Conservation (phyloP, 768 basidiomycete species). For the Suillus fuscotomentosus region DNA sequence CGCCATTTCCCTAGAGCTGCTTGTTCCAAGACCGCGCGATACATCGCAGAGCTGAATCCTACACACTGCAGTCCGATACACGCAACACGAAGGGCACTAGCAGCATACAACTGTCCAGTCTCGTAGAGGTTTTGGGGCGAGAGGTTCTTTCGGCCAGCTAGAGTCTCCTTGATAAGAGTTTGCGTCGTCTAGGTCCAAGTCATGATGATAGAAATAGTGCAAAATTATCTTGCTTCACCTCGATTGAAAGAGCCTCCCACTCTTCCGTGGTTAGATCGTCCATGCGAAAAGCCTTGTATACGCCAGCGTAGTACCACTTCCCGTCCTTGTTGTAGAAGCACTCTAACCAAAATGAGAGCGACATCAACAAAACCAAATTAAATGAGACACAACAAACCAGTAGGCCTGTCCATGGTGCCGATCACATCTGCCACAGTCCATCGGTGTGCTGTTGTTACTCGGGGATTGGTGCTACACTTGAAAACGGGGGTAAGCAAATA, state of each 20-base stretch:
- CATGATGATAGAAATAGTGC: neutral
- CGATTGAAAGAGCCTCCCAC: conserved; percentile 63
- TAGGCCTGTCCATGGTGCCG: conserved; percentile 56
- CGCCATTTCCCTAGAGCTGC: conserved; percentile 35
- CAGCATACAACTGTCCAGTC: conserved; percentile 66
- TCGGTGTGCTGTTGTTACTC: conserved; percentile 71
- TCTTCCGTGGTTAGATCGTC: conserved; percentile 65
- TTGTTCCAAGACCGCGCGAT: conserved; percentile 64
- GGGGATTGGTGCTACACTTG: conserved; percentile 79
- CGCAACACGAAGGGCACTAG: conserved; percentile 69
- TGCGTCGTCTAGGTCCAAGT: conserved; percentile 51
- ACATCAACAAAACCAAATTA: neutral
- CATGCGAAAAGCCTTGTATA: conserved; percentile 65
- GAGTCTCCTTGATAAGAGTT: conserved; percentile 68
- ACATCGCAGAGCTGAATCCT: conserved; percentile 69
- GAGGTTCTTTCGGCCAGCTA: conserved; percentile 67
- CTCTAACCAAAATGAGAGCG: conserved; percentile 40
- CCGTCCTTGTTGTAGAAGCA: conserved; percentile 83
- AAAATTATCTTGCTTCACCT: conserved; percentile 41
- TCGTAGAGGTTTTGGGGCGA: conserved; percentile 81
- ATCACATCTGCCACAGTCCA: conserved; percentile 69
- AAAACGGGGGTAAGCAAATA: conserved; percentile 71
- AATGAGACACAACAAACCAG: conserved; percentile 40
- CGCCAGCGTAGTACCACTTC: conserved; percentile 83
- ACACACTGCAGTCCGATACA: conserved; percentile 76